Base-by-base conservation (phyloP, 2,329 filamentous ascomycete species). In the Venturia asperata region DNA sequence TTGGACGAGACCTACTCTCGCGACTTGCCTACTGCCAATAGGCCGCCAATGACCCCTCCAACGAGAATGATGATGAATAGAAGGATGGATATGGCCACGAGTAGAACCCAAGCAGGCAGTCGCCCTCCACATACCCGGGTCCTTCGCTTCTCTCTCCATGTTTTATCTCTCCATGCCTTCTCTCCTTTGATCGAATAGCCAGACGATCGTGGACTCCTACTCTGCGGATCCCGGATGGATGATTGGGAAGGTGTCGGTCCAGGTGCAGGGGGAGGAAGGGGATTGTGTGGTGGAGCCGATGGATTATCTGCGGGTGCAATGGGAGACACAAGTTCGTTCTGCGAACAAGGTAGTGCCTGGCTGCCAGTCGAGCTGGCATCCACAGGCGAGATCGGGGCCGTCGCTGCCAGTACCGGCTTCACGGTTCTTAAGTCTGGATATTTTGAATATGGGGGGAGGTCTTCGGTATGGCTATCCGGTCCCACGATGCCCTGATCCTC, bases 401-500 rank as follows among this genome's bases (percentile, higher is more conserved):
- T 21, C 1, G 49, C 63, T 19, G 30, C 49, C 11, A 34, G 21
- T n/a, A 17, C 4, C 21, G 52, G 73, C 60, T 45, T 61, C 17
- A 34, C 42, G 10, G 62, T 34, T 30, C 87, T 80, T 65, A 91
- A 88, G 63, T 95, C 90, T 2, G 92, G 91, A 75, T 95, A 97
- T 74, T 91, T 83, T 17, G 91, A 90, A 73, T 97, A 97, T 0
- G 93, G 93, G 15, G 93, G 93, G 21, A 97, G 79, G 74, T 96
- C 91, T 75, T 97, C 93, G 1, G 89, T 88, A 72, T 97, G 92
- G 0, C 92, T 92, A 71, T 96, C 86, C 0, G 89, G 90, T 1
- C 92, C 92, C 63, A 97, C 88, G 64, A 97, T 85, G 73, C 92
- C 92, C 60, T 88, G 91, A 70, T 96, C 92, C 76, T 96, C 91